Percentiles rank a stretch among this genome's conserved stretches.
phyloP scores from a whole-genome alignment of 352 stramenopile genomes.

The Globisporangium abappressorium region DNA sequence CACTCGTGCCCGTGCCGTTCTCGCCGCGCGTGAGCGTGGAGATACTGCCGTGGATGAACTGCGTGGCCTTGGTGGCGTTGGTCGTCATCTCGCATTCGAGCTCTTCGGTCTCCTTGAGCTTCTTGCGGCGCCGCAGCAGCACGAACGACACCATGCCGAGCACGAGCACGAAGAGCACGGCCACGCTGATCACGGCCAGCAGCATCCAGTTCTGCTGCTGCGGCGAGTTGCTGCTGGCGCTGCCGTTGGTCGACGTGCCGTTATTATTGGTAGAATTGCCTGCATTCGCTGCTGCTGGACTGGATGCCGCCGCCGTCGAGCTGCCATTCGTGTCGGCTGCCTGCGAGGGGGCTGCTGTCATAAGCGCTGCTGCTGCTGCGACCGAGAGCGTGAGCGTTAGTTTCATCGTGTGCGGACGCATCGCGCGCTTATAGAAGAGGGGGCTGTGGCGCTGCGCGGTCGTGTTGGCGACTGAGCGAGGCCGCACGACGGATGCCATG shows the following conservation, averaged over 20 bases:
- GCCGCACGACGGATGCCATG: neutral
- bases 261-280: neutral
- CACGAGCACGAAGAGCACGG: constrained; percentile 21
- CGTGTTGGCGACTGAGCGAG: neutral
- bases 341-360: neutral
- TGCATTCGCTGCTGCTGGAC: no score
- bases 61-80: constrained; percentile 15
- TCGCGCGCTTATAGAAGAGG: neutral
- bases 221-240: neutral
- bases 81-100: constrained; percentile 15
- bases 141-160: constrained; percentile 17
- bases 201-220: constrained; percentile 24
- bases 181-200: constrained; percentile 22
- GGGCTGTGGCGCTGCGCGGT: neutral
- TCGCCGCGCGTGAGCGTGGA: constrained; percentile 6
- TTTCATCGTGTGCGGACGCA: neutral
- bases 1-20: neutral
- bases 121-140: constrained; percentile 16
- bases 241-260: neutral
- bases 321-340: neutral
- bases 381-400: neutral
- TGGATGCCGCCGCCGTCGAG: no score
- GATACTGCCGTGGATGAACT: constrained; percentile 18
- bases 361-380: neutral
- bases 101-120: constrained; percentile 17